These are phyloP conservation scores for Phlyctochytrium arcticum DNA, from an alignment of 192 early-diverging fungal species.

Conservation along the genomic window DNA sequence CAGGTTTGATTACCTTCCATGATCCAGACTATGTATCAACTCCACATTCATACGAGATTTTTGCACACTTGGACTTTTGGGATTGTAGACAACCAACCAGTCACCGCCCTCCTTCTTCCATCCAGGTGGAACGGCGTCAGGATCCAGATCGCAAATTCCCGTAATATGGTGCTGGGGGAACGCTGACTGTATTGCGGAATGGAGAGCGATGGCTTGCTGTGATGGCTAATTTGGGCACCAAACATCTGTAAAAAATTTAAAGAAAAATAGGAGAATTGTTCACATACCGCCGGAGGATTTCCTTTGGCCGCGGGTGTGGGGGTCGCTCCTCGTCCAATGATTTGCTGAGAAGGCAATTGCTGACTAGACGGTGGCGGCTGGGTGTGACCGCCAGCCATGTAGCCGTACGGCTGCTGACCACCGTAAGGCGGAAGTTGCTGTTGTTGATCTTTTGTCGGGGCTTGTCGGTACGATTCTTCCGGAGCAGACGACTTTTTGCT, in stretches of 20 bases:
- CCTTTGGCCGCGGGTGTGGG: neutral
- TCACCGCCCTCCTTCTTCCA: conserved; percentile 78
- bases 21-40: conserved; percentile 49
- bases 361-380: neutral
- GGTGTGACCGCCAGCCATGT: neutral
- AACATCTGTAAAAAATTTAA: neutral
- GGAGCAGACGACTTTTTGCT: neutral
- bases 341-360: neutral
- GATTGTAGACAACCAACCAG: conserved; percentile 77
- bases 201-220: conserved; percentile 5
- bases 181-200: neutral
- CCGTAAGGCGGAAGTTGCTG: neutral
- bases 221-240: neutral
- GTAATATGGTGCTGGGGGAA: conserved; percentile 30
- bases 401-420: neutral
- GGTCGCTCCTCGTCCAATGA: neutral
- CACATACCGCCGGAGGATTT: neutral
- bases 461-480: conserved; percentile 15
- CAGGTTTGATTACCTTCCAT: conserved; percentile 40
- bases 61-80: conserved; percentile 19
- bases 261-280: no score
- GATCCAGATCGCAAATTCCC: conserved; percentile 72
- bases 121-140: conserved; percentile 63
- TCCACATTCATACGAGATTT: conserved; percentile 29
- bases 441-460: conserved; percentile 4